phyloP scores from a whole-genome alignment of 2,329 filamentous ascomycete species.

The Thielaviopsis populi region DNA sequence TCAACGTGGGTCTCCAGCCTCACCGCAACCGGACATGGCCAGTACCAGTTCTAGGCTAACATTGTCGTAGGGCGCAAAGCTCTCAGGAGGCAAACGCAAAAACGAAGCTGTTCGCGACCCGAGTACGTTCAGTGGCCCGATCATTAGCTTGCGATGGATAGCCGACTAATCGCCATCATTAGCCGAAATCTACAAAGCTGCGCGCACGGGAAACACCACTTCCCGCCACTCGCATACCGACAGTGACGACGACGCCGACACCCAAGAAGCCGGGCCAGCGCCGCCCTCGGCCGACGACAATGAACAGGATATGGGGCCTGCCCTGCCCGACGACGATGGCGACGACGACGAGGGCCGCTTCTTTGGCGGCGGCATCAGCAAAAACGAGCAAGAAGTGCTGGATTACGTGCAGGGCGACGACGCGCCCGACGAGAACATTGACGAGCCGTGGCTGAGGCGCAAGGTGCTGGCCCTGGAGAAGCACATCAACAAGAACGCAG shows the following conservation, averaged over 20 bases:
- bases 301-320: slow-evolving; percentile 35
- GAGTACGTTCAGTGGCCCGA: slow-evolving; percentile 31
- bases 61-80: slow-evolving; percentile 8
- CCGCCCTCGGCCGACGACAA: slow-evolving; percentile 32
- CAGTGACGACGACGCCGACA: slow-evolving; percentile 28
- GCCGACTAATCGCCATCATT: neutral
- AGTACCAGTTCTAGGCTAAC: neutral
- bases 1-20: slow-evolving; percentile 29
- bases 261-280: slow-evolving; percentile 35
- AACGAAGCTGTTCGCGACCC: slow-evolving; percentile 46
- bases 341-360: slow-evolving; percentile 70
- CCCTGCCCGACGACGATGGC: slow-evolving; percentile 29
- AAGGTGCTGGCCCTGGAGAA: slow-evolving; percentile 75
- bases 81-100: slow-evolving; percentile 42
- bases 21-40: too few species aligned
- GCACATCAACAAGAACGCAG: slow-evolving; percentile 78
- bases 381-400: slow-evolving; percentile 65
- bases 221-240: slow-evolving; percentile 31
- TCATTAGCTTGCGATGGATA: neutral
- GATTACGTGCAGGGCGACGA: slow-evolving; percentile 60
- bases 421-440: slow-evolving; percentile 55
- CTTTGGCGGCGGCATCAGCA: slow-evolving; percentile 80
- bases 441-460: slow-evolving; percentile 68
- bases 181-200: slow-evolving; percentile 52
- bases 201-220: slow-evolving; percentile 34